Percentiles rank a stretch among this genome's conserved stretches.
Evolutionary conservation across 2,329 filamentous ascomycete genomes (phyloP).

Genomic region (Aspergillus clavatus): DNA sequence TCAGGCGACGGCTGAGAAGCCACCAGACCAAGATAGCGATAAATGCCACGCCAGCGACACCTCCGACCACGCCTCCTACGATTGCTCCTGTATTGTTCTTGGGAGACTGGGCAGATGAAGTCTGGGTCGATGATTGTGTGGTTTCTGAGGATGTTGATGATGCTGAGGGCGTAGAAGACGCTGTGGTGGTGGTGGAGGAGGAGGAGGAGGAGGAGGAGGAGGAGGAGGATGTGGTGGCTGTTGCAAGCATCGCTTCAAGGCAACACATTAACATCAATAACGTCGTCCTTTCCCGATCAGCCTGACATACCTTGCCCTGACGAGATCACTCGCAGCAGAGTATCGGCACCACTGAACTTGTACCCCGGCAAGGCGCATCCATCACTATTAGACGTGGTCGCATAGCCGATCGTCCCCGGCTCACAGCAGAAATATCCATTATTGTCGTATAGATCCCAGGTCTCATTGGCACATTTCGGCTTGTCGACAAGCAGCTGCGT

Average conservation of each 20-base stretch:
- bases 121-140: neutral
- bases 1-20: constrained; percentile 1
- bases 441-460: neutral
- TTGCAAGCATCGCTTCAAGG: too few relatives aligned
- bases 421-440: neutral
- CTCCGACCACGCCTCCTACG: constrained; percentile 11
- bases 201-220: too few relatives aligned
- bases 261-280: neutral
- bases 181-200: neutral
- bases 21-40: constrained; percentile 3
- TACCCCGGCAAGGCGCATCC: neutral
- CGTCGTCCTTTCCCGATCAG: neutral
- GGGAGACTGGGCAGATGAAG: neutral
- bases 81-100: constrained; percentile 7
- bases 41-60: constrained; percentile 8
- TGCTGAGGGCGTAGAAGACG: too few relatives aligned
- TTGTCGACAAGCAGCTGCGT: neutral
- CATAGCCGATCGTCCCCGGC: neutral
- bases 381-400: neutral
- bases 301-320: neutral
- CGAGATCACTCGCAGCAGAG: neutral
- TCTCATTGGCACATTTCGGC: neutral
- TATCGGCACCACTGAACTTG: neutral
- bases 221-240: too few relatives aligned
- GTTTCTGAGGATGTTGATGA: neutral